Percentiles rank a stretch among this genome's conserved stretches.
Evolutionary conservation across 2,329 filamentous ascomycete species (phyloP).

Genomic region (Domatiomyces catenatus): DNA sequence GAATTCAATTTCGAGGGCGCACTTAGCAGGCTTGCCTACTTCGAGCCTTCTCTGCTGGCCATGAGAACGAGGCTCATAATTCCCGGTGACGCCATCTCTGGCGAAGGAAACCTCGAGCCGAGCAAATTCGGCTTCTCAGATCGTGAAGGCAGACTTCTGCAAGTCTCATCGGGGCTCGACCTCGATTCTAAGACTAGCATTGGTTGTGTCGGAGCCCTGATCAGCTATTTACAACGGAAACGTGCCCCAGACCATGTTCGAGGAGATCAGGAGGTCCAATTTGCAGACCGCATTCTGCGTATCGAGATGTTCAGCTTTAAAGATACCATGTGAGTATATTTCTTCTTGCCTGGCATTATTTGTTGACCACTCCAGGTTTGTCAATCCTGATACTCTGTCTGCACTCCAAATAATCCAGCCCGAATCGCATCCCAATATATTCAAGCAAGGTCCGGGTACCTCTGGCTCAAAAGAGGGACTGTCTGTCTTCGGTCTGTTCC

Average conservation of each 20-base stretch:
- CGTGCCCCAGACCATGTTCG: slow-evolving; percentile 48
- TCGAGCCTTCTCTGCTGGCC: slow-evolving; percentile 32
- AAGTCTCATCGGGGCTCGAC: slow-evolving; percentile 55
- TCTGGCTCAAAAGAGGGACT: slow-evolving; percentile 62
- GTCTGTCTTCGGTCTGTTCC: slow-evolving; percentile 72
- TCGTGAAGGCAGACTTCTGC: slow-evolving; percentile 49
- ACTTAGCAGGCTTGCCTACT: slow-evolving; percentile 47
- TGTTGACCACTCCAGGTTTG: slow-evolving; percentile 46
- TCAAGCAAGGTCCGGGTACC: slow-evolving; percentile 54
- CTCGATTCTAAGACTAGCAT: slow-evolving; percentile 60
- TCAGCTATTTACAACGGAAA: slow-evolving; percentile 62
- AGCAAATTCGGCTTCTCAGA: slow-evolving; percentile 33
- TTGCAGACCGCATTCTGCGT: slow-evolving; percentile 44
- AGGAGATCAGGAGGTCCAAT: slow-evolving; percentile 39
- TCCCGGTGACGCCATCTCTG: slow-evolving; percentile 39
- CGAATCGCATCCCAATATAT: slow-evolving; percentile 67
- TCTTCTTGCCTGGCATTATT: slow-evolving; percentile 1
- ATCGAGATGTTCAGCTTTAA: slow-evolving; percentile 62
- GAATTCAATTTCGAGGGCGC: slow-evolving; percentile 59
- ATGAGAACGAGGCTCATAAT: slow-evolving; percentile 44
- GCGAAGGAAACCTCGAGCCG: slow-evolving; percentile 23
- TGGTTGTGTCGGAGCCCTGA: slow-evolving; percentile 72
- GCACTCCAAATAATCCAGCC: slow-evolving; percentile 75
- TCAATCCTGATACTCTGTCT: slow-evolving; percentile 63
- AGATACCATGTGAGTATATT: slow-evolving; percentile 38